Percentiles rank a stretch among this genome's conserved stretches.
Evolutionary conservation across 108 stramenopile species (phyloP).

Genomic region (Stephanodiscus triporus): DNA sequence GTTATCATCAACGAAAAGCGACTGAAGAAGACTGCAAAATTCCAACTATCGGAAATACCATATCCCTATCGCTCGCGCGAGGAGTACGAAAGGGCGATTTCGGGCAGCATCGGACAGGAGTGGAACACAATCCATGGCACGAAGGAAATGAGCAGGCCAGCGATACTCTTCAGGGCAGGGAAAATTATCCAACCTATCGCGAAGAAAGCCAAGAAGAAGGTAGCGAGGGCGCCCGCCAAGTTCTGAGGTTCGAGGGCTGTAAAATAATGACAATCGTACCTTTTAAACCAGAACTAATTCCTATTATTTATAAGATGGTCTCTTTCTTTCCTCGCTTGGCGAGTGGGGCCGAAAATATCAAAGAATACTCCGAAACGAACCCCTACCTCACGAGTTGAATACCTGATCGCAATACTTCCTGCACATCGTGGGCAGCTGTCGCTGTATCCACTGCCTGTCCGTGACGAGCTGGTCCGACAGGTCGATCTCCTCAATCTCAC

Average conservation of each 20-base stretch:
- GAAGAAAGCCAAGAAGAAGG: conserved; percentile 70
- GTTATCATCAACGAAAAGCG: conserved; percentile 96
- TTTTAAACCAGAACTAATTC: too few species aligned
- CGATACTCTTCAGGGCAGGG: conserved; percentile 88
- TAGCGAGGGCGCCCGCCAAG: conserved; percentile 67
- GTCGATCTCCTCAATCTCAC: conserved; percentile 58
- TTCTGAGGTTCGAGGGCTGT: conserved; percentile 52
- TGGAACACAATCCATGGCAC: conserved; percentile 92
- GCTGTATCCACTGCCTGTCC: conserved; percentile 58
- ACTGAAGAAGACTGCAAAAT: conserved; percentile 85
- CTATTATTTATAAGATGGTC: too few species aligned
- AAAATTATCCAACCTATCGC: conserved; percentile 93
- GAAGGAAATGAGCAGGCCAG: conserved; percentile 89
- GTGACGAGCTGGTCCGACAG: conserved; percentile 54
- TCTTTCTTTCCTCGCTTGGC: neutral
- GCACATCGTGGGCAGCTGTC: conserved; percentile 60
- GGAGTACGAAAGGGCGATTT: conserved; percentile 95
- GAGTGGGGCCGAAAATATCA: neutral
- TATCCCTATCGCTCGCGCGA: conserved; percentile 94
- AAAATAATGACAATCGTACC: neutral
- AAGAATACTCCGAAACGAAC: neutral
- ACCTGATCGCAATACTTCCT: conserved; percentile 63
- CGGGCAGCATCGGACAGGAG: conserved; percentile 92
- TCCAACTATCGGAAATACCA: conserved; percentile 88
- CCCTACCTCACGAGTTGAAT: conserved; percentile 38